These are phyloP conservation scores for Staphylotrichum longicolle DNA, from an alignment of 495 filamentous ascomycete genomes.

Conservation along the genomic window DNA sequence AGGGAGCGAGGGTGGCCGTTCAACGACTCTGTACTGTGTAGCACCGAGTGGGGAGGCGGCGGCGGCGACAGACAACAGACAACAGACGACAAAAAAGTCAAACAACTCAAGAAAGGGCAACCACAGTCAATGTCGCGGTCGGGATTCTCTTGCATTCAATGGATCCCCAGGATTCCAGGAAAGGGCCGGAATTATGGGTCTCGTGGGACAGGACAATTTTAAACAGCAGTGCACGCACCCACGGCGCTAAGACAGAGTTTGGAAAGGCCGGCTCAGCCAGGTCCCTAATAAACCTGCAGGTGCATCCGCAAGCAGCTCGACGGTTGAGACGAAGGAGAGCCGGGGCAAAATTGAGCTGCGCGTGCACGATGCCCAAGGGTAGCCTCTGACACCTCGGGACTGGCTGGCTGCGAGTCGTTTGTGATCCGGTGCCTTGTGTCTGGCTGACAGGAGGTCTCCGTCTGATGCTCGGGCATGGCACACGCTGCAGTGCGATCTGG, in stretches of 20 bases:
- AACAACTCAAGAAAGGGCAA: background rate
- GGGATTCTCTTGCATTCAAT: background rate
- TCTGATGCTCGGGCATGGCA: background rate
- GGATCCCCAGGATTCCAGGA: background rate
- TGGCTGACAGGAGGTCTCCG: too few relatives aligned
- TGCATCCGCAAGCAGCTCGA: too few relatives aligned
- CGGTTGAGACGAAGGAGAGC: too few relatives aligned
- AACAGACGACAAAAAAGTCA: too few relatives aligned
- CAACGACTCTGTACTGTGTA: too few relatives aligned
- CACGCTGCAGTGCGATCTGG: conserved; percentile 4
- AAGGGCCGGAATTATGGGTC: conserved; percentile 3
- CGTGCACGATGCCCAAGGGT: too few relatives aligned
- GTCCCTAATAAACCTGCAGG: background rate
- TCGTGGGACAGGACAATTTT: background rate
- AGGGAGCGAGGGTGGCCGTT: background rate
- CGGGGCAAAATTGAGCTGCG: too few relatives aligned
- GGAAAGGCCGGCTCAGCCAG: conserved; percentile 8
- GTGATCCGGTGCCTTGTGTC: too few relatives aligned
- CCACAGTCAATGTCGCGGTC: conserved; percentile 5
- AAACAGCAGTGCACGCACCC: conserved; percentile 4
- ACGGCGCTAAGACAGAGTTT: conserved; percentile 11
- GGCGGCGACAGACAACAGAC: too few relatives aligned
- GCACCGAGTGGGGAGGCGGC: too few relatives aligned
- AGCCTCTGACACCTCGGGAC: too few relatives aligned
- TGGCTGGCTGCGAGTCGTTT: too few relatives aligned